These are phyloP conservation scores for Melampsora larici-populina DNA, from an alignment of 1,284 basidiomycete species.

Conservation along the genomic window DNA sequence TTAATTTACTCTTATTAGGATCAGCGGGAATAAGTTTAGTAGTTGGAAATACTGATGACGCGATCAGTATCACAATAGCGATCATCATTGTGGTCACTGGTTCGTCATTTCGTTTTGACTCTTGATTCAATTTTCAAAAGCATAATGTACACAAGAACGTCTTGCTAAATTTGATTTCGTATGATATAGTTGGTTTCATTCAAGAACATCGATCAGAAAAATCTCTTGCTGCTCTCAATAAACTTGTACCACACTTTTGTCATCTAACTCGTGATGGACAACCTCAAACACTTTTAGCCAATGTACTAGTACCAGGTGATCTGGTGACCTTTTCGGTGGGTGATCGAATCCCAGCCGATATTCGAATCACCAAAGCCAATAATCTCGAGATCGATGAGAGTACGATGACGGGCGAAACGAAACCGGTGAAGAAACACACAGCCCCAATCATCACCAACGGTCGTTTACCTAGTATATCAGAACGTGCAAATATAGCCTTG, in stretches of 20 bases:
- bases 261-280: conserved; percentile 78
- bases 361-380: conserved; percentile 72
- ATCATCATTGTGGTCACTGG: conserved; percentile 88
- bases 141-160: too few relatives aligned
- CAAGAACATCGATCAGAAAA: conserved; percentile 94
- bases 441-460: conserved; percentile 63
- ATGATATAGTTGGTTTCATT: conserved; percentile 75
- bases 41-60: conserved; percentile 92
- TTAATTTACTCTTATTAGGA: conserved; percentile 82
- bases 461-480: conserved; percentile 67
- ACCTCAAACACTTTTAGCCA: conserved; percentile 76
- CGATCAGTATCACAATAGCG: conserved; percentile 87
- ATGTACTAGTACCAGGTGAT: conserved; percentile 92
- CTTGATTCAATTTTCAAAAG: too few relatives aligned
- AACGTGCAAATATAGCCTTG: conserved; percentile 83
- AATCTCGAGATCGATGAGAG: conserved; percentile 93
- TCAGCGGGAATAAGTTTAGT: conserved; percentile 80
- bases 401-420: conserved; percentile 88
- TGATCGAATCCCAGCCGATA: conserved; percentile 91
- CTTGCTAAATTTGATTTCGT: conserved; percentile 14
- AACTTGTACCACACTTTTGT: conserved; percentile 92
- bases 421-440: conserved; percentile 68
- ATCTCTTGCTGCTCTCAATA: conserved; percentile 88
- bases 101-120: conserved; percentile 50
- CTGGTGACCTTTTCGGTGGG: conserved; percentile 78